Evolutionary conservation across 805 yeast genomes (phyloP).

Genomic region (Zygosaccharomyces pseudorouxii): DNA sequence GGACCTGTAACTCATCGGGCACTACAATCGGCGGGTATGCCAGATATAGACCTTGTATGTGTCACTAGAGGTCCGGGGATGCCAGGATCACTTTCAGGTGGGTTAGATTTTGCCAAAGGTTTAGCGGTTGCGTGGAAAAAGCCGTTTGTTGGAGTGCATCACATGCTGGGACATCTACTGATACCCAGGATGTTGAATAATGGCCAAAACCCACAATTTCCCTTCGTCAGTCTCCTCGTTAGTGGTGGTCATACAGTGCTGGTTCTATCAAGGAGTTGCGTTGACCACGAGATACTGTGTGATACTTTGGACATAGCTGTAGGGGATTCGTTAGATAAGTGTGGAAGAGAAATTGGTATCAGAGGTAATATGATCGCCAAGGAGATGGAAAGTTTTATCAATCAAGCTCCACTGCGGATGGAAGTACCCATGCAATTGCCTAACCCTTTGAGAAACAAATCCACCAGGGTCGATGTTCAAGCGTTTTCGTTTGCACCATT

Average conservation of each 20-base stretch:
- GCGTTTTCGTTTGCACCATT: conserved; percentile 80
- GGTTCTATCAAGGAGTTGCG: conserved; percentile 56
- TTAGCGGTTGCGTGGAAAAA: conserved; percentile 68
- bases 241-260: conserved; percentile 96
- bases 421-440: conserved; percentile 34
- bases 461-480: conserved; percentile 40
- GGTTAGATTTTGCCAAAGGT: conserved; percentile 83
- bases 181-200: conserved; percentile 50
- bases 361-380: conserved; percentile 81
- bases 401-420: conserved; percentile 4
- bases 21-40: conserved; percentile 26
- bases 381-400: conserved; percentile 61
- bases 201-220: conserved; percentile 48
- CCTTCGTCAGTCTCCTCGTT: conserved; percentile 71
- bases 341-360: conserved; percentile 80
- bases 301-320: conserved; percentile 84
- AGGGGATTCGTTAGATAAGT: conserved; percentile 91
- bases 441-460: conserved; percentile 50
- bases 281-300: conserved; percentile 66
- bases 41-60: conserved; percentile 66
- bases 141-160: conserved; percentile 89
- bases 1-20: conserved; percentile 48
- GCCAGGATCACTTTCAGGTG: conserved; percentile 82
- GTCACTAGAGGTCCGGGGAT: conserved; percentile 97
- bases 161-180: conserved; percentile 89